Conservation (phyloP, 2,329 filamentous ascomycete genomes). For the Arthrobotrys sinensis region DNA sequence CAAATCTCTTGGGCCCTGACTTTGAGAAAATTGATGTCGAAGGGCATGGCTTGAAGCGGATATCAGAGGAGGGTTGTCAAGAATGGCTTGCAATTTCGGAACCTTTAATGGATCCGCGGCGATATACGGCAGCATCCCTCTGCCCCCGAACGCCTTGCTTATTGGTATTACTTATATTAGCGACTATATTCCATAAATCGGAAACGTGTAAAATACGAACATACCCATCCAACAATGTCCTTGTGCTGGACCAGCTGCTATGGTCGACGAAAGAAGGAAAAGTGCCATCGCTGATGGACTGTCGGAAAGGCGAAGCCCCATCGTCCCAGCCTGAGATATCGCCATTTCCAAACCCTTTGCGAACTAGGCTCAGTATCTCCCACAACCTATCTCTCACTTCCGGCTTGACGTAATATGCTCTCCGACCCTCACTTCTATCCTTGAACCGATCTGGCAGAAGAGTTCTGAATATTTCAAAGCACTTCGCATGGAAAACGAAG, state of each 20-base stretch:
- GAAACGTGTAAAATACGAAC: not conserved
- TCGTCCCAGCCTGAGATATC: slow-evolving; percentile 60
- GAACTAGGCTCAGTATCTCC: slow-evolving; percentile 55
- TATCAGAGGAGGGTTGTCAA: slow-evolving; percentile 54
- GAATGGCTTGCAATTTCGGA: slow-evolving; percentile 47
- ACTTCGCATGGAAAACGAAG: slow-evolving; percentile 59
- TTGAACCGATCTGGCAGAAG: slow-evolving; percentile 55
- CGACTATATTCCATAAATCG: not conserved
- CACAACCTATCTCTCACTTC: slow-evolving; percentile 55
- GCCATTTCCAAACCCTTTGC: slow-evolving; percentile 49
- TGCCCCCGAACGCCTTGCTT: slow-evolving; percentile 55
- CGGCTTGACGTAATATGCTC: slow-evolving; percentile 52
- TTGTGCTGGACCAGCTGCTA: slow-evolving; percentile 56
- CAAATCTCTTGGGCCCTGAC: slow-evolving; percentile 42
- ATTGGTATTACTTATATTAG: slow-evolving; percentile 14
- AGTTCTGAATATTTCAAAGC: slow-evolving; percentile 57
- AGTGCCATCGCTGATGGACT: slow-evolving; percentile 57
- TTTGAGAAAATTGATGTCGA: slow-evolving; percentile 41
- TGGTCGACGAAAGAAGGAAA: slow-evolving; percentile 59
- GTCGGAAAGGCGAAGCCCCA: slow-evolving; percentile 50
- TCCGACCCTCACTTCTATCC: slow-evolving; percentile 37
- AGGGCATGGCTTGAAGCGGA: slow-evolving; percentile 34
- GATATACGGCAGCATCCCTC: slow-evolving; percentile 57
- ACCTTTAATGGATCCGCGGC: slow-evolving; percentile 45
- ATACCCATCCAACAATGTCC: slow-evolving; percentile 51